Conservation (phyloP, 257 asterid species). For the Paulownia fortunei region DNA sequence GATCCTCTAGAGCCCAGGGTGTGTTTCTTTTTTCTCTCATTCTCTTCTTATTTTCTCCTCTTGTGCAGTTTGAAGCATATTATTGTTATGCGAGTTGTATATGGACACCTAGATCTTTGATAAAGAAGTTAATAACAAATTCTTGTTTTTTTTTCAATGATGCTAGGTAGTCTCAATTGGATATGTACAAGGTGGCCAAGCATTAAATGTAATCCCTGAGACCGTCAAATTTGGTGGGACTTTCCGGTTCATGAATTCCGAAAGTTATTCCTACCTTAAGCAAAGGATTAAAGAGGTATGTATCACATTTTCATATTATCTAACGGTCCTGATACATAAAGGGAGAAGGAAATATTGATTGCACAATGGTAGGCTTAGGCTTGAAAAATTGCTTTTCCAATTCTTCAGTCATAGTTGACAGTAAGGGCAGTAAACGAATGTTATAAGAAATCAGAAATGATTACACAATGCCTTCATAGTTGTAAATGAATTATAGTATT, state of each 20-base stretch:
- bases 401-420: neutral
- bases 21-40: slow-evolving; percentile 21
- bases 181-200: slow-evolving; percentile 67
- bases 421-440: neutral
- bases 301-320: neutral
- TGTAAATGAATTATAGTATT: neutral
- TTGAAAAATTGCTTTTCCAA: neutral
- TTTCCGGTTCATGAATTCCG: slow-evolving; percentile 63
- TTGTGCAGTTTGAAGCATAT: neutral
- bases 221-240: slow-evolving; percentile 84
- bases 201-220: slow-evolving; percentile 74
- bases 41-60: neutral
- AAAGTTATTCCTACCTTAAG: slow-evolving; percentile 54
- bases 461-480: neutral
- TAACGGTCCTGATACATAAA: neutral
- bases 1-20: slow-evolving; percentile 81
- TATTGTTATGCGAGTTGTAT: neutral
- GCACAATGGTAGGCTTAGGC: neutral
- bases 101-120: neutral
- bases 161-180: slow-evolving; percentile 69
- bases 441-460: neutral
- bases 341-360: neutral
- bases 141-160: neutral
- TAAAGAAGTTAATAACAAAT: neutral
- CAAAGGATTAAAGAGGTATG: slow-evolving; percentile 81